Evolutionary conservation across 1,139 yeast genomes (phyloP).

Genomic region (Yamadazyma taylorii): DNA sequence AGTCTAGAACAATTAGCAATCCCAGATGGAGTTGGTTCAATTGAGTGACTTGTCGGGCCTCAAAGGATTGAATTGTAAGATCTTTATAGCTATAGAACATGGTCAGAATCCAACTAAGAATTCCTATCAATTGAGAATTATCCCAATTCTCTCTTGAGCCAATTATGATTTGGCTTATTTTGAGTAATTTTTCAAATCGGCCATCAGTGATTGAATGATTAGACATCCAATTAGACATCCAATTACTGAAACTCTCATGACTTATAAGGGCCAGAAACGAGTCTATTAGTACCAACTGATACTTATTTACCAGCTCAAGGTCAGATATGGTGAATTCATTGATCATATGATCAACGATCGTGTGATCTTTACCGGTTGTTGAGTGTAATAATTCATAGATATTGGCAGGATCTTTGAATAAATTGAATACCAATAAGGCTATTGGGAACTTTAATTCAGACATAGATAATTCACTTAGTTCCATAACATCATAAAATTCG

Average conservation of each 20-base stretch:
- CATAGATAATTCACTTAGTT: slow-evolving; percentile 5
- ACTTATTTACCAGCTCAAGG: slow-evolving; percentile 1
- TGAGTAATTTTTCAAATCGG: slow-evolving; percentile 8
- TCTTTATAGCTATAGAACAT: slow-evolving; percentile 27
- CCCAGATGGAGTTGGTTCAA: slow-evolving; percentile 21
- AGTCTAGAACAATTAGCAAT: slow-evolving; percentile 42
- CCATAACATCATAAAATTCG: slow-evolving; percentile 5
- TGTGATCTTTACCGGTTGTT: slow-evolving; percentile 2
- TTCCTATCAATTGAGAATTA: slow-evolving; percentile 47
- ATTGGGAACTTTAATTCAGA: slow-evolving; percentile 11
- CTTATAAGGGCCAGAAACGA: slow-evolving; percentile 8
- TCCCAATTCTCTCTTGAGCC: slow-evolving; percentile 55
- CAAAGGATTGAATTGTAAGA: slow-evolving; percentile 15
- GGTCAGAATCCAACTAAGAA: slow-evolving; percentile 56
- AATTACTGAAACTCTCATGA: slow-evolving; percentile 8
- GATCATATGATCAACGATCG: slow-evolving; percentile 7
- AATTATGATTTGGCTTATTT: slow-evolving; percentile 11
- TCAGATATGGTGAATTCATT: background rate
- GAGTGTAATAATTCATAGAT: slow-evolving; percentile 4
- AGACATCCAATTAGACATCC: too few species aligned
- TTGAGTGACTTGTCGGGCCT: slow-evolving; percentile 12
- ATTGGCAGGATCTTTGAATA: slow-evolving; percentile 9
- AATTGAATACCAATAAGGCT: background rate
- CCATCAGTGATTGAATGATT: too few species aligned
- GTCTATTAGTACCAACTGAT: slow-evolving; percentile 4